phyloP scores from a whole-genome alignment of 176 grass and related monocot genomes.

The Oryza officinalis region DNA sequence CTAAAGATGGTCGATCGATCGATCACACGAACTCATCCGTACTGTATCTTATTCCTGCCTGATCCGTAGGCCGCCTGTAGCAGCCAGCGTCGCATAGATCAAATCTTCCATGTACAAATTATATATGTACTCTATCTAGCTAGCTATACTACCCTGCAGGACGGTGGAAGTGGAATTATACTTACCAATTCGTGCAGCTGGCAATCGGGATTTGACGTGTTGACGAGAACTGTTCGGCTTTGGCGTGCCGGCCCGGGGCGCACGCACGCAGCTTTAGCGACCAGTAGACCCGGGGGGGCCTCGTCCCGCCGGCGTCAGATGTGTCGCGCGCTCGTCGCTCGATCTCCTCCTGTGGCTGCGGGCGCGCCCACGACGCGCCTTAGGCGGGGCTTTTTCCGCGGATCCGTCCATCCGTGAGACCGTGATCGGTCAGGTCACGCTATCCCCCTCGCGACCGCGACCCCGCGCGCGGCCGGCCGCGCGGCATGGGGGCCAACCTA shows the following conservation, averaged over 20 bases:
- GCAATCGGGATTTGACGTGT: constrained; percentile 11
- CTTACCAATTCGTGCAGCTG: neutral
- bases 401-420: neutral
- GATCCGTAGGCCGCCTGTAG: neutral
- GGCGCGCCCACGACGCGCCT: neutral
- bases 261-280: constrained; percentile 1
- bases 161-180: neutral
- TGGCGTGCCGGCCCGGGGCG: constrained; percentile 22
- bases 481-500: no score
- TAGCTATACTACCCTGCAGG: neutral
- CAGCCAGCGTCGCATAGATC: constrained; percentile 7
- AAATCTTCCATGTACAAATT: constrained; percentile 24
- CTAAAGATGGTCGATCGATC: neutral
- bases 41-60: neutral
- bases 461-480: no score
- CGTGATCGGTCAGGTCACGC: neutral
- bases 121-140: neutral
- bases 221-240: constrained; percentile 21
- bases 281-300: neutral
- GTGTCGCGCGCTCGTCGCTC: neutral
- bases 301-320: constrained; percentile 13
- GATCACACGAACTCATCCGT: neutral
- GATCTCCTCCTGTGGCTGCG: neutral
- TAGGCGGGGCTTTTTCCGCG: neutral
- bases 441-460: no score